phyloP scores from a whole-genome alignment of 805 yeast genomes.

The Candida maris region DNA sequence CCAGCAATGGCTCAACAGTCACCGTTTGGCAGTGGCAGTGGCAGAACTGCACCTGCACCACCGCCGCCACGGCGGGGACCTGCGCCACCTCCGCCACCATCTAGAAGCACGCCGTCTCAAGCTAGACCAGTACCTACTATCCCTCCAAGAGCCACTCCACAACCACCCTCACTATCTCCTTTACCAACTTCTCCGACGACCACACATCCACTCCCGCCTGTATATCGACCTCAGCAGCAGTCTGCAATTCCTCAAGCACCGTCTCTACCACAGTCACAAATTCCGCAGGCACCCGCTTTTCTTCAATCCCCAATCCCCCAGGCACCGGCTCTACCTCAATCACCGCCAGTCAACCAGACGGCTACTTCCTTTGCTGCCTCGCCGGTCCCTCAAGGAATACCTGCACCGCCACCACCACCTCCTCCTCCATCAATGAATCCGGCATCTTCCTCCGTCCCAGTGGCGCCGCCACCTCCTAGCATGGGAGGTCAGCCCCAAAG shows the following conservation, averaged over 20 bases:
- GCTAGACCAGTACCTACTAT: slow-evolving; percentile 9
- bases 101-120: slow-evolving; percentile 21
- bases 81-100: slow-evolving; percentile 46
- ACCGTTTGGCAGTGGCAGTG: slow-evolving; percentile 16
- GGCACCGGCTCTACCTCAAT: slow-evolving; percentile 22
- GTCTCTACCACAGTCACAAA: not conserved
- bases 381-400: slow-evolving; percentile 23
- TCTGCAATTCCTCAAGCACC: not conserved
- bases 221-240: not conserved
- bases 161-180: not conserved
- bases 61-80: slow-evolving; percentile 32
- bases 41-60: slow-evolving; percentile 32
- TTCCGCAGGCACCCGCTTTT: slow-evolving; percentile 11
- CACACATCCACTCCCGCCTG: not conserved
- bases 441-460: slow-evolving; percentile 29
- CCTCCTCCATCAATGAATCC: slow-evolving; percentile 13
- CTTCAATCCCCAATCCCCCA: slow-evolving; percentile 11
- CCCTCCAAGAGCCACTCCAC: slow-evolving; percentile 11
- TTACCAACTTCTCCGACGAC: not conserved
- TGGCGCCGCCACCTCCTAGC: slow-evolving; percentile 32
- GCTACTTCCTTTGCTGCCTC: slow-evolving; percentile 16
- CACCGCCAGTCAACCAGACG: slow-evolving; percentile 29
- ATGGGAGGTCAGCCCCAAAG: slow-evolving; percentile 33
- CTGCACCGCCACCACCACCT: slow-evolving; percentile 22
- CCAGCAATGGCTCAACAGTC: slow-evolving; percentile 12